Base-by-base conservation (phyloP, 2,329 filamentous ascomycete genomes). In the Epichloe coenophiala region DNA sequence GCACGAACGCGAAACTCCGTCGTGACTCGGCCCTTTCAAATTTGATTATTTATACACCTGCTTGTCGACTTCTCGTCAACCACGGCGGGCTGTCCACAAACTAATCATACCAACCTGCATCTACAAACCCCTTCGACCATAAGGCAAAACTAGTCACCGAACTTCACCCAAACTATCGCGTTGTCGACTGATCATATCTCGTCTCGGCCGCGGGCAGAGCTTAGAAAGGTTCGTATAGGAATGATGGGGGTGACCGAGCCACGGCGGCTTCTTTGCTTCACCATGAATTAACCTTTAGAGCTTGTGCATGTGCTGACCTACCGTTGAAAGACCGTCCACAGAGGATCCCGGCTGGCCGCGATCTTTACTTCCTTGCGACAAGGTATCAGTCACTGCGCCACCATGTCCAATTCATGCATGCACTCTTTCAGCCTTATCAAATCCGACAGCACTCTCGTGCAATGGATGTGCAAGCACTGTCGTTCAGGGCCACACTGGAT, bases 361-460 rank as follows among this genome's bases (percentile, higher is more conserved):
- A 17, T 33, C 35, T 13, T 45, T 27, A 2, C 35, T 15, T 38
- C 47, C 9, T 33, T 15, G 31, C 21, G 19, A 38, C 35, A 21
- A 15, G 12, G 45, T 11, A 12, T 37, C 11, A 27, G 23, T 33
- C 17, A 19, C 17, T 13, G 35, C 23, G 23, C 19, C 36, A 61
- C 73, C 52, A 71, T 82, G 63, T 71, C 75, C 48, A 71, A 66
- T 55, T 72, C 73, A 53, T 85, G 81, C 63, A 71, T 73, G 37
- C 81, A 85, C 62, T 72, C 72, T 11, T 85, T 84, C 67, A 73
- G 72, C 59, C 72, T 84, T 64, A 75, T 85, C 67, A 85, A 85
- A 66, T 81, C 78, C 33, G 79, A 84, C 59, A 82, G 70, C 60
- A 81, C 74, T 11, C 63, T 84, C 49, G 73, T 86, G 51, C 75